phyloP scores from a whole-genome alignment of 768 basidiomycete species.

The Piloderma croceum region DNA sequence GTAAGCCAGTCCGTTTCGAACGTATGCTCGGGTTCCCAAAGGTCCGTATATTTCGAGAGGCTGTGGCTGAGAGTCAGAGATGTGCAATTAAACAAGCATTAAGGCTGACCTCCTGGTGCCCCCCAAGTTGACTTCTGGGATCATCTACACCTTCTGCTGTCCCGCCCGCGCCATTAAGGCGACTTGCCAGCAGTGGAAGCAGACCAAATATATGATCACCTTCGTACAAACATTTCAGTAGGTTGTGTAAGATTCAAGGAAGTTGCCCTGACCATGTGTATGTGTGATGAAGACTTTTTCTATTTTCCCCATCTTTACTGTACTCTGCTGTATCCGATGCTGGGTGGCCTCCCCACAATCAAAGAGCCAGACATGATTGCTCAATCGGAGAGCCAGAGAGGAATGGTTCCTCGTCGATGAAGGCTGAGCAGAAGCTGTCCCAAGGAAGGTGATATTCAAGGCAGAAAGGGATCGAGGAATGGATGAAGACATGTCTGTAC shows the following conservation, averaged over 20 bases:
- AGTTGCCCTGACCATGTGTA: constrained; percentile 61
- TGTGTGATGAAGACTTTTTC: constrained; percentile 86
- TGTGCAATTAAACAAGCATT: not conserved
- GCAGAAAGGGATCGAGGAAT: constrained; percentile 25
- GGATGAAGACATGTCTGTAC: too few species aligned
- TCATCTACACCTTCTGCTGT: constrained; percentile 53
- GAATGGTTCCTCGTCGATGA: constrained; percentile 78
- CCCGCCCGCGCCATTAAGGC: constrained; percentile 73
- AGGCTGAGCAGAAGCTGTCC: constrained; percentile 78
- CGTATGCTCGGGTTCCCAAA: constrained; percentile 72
- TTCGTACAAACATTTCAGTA: constrained; percentile 24
- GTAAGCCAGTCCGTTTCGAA: constrained; percentile 61
- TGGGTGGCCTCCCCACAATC: constrained; percentile 86
- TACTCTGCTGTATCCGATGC: constrained; percentile 58
- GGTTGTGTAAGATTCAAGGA: not conserved
- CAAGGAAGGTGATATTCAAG: constrained; percentile 66
- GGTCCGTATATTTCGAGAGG: constrained; percentile 84
- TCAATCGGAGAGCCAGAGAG: constrained; percentile 59
- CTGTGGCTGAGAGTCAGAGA: too few species aligned
- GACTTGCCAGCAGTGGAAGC: constrained; percentile 59
- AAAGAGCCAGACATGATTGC: constrained; percentile 74
- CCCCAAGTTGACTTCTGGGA: constrained; percentile 42
- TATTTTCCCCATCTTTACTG: constrained; percentile 73
- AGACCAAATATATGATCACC: constrained; percentile 83
- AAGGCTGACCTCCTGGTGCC: not conserved